These are phyloP conservation scores for Brassica balearica DNA, from an alignment of 441 rosid species.

Conservation along the genomic window DNA sequence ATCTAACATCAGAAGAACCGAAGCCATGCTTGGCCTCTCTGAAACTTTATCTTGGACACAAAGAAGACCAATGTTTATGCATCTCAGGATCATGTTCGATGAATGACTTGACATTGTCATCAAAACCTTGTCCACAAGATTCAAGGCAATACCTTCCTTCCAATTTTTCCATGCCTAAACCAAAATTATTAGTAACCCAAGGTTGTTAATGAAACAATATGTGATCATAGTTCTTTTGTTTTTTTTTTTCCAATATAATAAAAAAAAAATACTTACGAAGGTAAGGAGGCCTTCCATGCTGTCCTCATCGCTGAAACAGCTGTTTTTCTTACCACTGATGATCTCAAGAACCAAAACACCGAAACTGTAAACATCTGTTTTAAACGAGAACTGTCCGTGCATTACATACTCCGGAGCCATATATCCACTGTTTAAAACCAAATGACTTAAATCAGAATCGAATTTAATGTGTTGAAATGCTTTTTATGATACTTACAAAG, in stretches of 20 bases:
- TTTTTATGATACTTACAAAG: constrained; percentile 49
- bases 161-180: constrained; percentile 63
- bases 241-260: not conserved
- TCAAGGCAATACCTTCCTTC: constrained; percentile 54
- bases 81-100: constrained; percentile 48
- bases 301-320: constrained; percentile 40
- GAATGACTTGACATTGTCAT: constrained; percentile 38
- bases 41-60: constrained; percentile 56
- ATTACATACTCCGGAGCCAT: constrained; percentile 60
- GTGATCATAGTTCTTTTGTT: not conserved
- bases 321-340: constrained; percentile 52
- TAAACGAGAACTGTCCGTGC: constrained; percentile 55
- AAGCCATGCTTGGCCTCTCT: constrained; percentile 61
- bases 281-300: constrained; percentile 42
- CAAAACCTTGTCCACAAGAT: constrained; percentile 45
- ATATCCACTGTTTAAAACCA: constrained; percentile 51
- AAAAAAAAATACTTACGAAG: constrained; percentile 43
- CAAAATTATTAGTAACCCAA: constrained; percentile 2
- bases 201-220: not conserved
- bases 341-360: constrained; percentile 59
- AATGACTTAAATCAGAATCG: constrained; percentile 4
- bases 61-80: constrained; percentile 60
- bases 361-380: constrained; percentile 57
- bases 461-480: constrained; percentile 1
- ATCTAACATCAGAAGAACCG: constrained; percentile 54